Conservation (phyloP, 2,329 filamentous ascomycete genomes). For the Fusarium hainanense region DNA sequence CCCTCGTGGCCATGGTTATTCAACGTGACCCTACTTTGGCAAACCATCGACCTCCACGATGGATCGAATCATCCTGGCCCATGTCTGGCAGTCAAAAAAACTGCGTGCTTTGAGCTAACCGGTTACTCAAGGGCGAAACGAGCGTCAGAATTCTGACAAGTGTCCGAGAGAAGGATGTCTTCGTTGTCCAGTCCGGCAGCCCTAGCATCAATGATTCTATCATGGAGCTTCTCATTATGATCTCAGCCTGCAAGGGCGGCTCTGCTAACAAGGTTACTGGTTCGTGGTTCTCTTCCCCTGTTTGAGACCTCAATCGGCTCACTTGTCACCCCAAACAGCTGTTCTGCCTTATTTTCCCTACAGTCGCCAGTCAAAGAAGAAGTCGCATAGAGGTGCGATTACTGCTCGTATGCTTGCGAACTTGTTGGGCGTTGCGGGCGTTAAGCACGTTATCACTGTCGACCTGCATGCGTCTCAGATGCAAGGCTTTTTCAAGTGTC, state of each 20-base stretch:
- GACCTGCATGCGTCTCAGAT: constrained; percentile 98
- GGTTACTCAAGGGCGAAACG: constrained; percentile 68
- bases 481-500: constrained; percentile 98
- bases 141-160: constrained; percentile 76
- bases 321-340: constrained; percentile 60
- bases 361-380: constrained; percentile 99
- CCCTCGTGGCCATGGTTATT: constrained; percentile 22
- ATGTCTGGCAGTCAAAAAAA: constrained; percentile 9
- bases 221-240: constrained; percentile 99
- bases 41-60: constrained; percentile 11
- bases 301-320: constrained; percentile 30
- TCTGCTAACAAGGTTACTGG: constrained; percentile 97
- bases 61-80: neutral
- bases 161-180: constrained; percentile 98
- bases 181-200: constrained; percentile 97
- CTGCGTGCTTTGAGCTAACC: constrained; percentile 37
- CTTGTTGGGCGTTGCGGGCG: constrained; percentile 89
- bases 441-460: constrained; percentile 97
- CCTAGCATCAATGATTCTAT: constrained; percentile 97
- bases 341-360: constrained; percentile 98
- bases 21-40: constrained; percentile 14
- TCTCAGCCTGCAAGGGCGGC: constrained; percentile 96
- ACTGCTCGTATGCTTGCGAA: constrained; percentile 98
- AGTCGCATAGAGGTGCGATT: constrained; percentile 94
- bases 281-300: constrained; percentile 57